Conservation (phyloP, 345 rosid species). For the Camelina hispida region DNA sequence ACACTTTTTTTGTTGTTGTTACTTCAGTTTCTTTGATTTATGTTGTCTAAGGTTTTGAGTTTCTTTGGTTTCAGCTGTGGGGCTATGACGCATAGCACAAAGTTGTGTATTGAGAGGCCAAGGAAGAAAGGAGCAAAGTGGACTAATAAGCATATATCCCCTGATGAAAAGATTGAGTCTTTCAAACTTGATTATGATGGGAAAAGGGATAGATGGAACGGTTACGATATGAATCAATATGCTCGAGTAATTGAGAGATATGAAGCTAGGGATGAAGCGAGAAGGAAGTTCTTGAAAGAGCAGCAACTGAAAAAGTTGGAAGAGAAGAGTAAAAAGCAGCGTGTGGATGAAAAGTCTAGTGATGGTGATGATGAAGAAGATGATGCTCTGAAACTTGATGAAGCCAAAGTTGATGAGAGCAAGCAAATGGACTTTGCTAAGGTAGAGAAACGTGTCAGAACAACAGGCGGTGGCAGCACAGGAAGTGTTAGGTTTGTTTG, state of each 20-base stretch:
- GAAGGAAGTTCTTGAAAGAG: constrained; percentile 67
- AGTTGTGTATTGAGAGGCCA: constrained; percentile 79
- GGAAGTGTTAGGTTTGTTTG: constrained; percentile 73
- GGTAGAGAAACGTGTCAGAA: constrained; percentile 93
- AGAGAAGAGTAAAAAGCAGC: constrained; percentile 52
- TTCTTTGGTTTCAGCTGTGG: constrained; percentile 60
- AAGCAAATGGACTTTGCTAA: constrained; percentile 91
- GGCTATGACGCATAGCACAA: constrained; percentile 75
- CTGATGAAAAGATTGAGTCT: constrained; percentile 76
- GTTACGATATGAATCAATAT: constrained; percentile 63
- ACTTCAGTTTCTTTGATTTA: background rate
- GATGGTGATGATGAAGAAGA: constrained; percentile 70
- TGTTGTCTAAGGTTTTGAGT: background rate
- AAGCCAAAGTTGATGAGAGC: constrained; percentile 83
- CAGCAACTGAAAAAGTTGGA: constrained; percentile 77
- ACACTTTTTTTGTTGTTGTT: constrained; percentile 2
- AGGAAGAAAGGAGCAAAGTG: constrained; percentile 68
- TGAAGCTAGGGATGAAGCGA: constrained; percentile 76
- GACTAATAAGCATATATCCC: constrained; percentile 75
- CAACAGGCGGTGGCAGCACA: constrained; percentile 93
- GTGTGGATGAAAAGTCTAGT: constrained; percentile 39
- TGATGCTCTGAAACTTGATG: constrained; percentile 73
- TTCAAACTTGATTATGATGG: constrained; percentile 86
- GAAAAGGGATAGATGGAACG: constrained; percentile 87
- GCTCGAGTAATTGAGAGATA: constrained; percentile 68